These are phyloP conservation scores for Parmelia sp. DNA, from an alignment of 495 filamentous ascomycete species.

Conservation along the genomic window DNA sequence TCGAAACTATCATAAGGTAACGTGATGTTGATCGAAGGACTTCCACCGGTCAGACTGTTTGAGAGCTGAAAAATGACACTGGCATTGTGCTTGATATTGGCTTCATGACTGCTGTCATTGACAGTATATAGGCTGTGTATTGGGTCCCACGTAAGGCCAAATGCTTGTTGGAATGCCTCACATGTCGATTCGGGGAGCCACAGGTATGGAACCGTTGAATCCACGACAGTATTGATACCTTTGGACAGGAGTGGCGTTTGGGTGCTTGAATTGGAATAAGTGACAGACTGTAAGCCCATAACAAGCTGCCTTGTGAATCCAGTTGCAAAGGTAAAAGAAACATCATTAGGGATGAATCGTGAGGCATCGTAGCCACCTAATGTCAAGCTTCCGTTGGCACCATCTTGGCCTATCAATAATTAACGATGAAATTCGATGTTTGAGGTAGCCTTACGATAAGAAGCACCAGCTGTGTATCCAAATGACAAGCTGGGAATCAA, in stretches of 20 bases:
- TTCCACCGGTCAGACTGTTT: slow-evolving; percentile 33
- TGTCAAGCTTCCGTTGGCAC: slow-evolving; percentile 45
- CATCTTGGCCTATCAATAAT: slow-evolving; percentile 31
- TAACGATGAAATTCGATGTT: neutral
- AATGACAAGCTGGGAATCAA: slow-evolving; percentile 53
- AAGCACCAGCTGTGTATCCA: slow-evolving; percentile 59
- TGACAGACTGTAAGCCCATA: slow-evolving; percentile 46
- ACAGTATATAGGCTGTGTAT: slow-evolving; percentile 46
- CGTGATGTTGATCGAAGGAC: slow-evolving; percentile 41
- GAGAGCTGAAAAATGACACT: slow-evolving; percentile 45
- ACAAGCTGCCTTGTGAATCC: slow-evolving; percentile 41
- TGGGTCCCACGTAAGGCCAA: slow-evolving; percentile 43
- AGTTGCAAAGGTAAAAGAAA: slow-evolving; percentile 45
- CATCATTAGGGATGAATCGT: slow-evolving; percentile 47
- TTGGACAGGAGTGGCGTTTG: slow-evolving; percentile 37
- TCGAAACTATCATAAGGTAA: slow-evolving; percentile 51
- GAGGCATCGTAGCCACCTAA: slow-evolving; percentile 57
- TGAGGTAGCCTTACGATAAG: slow-evolving; percentile 41
- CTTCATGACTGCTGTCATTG: slow-evolving; percentile 40
- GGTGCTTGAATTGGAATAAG: slow-evolving; percentile 31
- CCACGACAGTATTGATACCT: slow-evolving; percentile 48
- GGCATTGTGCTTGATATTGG: slow-evolving; percentile 40
- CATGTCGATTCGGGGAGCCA: slow-evolving; percentile 57
- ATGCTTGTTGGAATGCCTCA: slow-evolving; percentile 48
- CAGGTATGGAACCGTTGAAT: slow-evolving; percentile 57